These are phyloP conservation scores for Pseudodiploospora longispora DNA, from an alignment of 2,329 filamentous ascomycete genomes.

Conservation along the genomic window DNA sequence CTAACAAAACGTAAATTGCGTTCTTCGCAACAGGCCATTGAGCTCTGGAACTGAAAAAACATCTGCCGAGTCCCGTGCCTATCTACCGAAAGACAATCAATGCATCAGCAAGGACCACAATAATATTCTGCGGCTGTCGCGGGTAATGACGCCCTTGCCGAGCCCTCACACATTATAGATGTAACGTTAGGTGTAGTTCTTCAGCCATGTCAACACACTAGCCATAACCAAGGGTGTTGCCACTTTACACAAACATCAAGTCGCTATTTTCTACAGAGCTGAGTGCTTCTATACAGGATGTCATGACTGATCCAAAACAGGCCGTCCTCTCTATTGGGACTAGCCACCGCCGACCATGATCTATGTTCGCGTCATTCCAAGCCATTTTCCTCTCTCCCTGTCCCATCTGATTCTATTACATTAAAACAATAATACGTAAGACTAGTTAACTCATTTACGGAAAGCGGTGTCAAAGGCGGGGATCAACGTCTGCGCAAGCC, in stretches of 20 bases:
- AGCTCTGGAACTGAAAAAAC: too few species aligned
- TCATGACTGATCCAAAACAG: slow-evolving; percentile 6
- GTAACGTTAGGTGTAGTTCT: too few species aligned
- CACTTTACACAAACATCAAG: slow-evolving; percentile 1
- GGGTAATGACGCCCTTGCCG: too few species aligned
- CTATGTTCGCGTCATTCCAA: slow-evolving; percentile 10
- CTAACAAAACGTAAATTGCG: too few species aligned
- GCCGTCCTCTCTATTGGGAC: background rate
- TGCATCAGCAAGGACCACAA: too few species aligned
- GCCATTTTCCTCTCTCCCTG: background rate
- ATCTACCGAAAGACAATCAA: too few species aligned
- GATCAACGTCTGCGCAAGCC: slow-evolving; percentile 96
- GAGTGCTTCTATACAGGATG: slow-evolving; percentile 15
- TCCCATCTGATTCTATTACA: background rate
- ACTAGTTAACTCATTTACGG: slow-evolving; percentile 4
- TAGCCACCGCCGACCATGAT: slow-evolving; percentile 3
- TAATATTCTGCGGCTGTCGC: too few species aligned
- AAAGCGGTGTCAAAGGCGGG: slow-evolving; percentile 63
- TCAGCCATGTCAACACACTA: too few species aligned
- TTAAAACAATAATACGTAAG: background rate
- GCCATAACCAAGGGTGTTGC: too few species aligned
- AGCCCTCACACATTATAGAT: too few species aligned
- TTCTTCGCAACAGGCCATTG: too few species aligned
- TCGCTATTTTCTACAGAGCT: slow-evolving; percentile 12
- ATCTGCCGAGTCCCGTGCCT: too few species aligned